phyloP scores from a whole-genome alignment of 805 yeast genomes.

The Saccharomyces paradoxus region DNA sequence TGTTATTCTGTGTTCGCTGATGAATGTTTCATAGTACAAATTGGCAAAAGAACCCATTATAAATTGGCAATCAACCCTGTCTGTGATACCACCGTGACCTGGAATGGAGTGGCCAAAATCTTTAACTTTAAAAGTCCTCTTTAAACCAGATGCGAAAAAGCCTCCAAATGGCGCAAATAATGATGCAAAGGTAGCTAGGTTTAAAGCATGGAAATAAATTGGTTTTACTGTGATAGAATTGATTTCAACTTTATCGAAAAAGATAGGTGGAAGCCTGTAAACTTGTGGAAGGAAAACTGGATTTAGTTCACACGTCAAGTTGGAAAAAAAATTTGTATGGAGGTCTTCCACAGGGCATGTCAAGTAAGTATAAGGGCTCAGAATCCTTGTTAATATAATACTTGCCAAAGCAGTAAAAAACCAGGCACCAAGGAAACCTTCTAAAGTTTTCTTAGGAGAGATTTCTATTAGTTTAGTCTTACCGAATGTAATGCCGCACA shows the following conservation, averaged over 20 bases:
- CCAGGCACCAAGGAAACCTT: constrained; percentile 98
- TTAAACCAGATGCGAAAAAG: constrained; percentile 94
- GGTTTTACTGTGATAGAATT: constrained; percentile 65
- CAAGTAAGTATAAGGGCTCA: constrained; percentile 62
- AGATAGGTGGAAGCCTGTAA: constrained; percentile 62
- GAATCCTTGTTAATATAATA: constrained; percentile 51
- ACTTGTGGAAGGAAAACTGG: constrained; percentile 82
- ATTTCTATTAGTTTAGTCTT: constrained; percentile 84
- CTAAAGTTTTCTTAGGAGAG: constrained; percentile 95
- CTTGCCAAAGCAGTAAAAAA: constrained; percentile 77
- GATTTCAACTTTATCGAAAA: constrained; percentile 42
- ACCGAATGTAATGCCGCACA: constrained; percentile 96
- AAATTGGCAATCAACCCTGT: constrained; percentile 95
- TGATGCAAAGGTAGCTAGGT: constrained; percentile 89
- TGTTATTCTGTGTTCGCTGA: constrained; percentile 62
- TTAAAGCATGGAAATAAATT: constrained; percentile 79
- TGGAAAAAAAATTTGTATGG: constrained; percentile 50
- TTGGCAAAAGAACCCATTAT: constrained; percentile 94
- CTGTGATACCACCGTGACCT: constrained; percentile 98
- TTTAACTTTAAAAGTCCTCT: constrained; percentile 91
- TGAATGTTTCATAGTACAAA: constrained; percentile 85
- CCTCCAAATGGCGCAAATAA: constrained; percentile 98
- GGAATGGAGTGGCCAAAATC: constrained; percentile 98
- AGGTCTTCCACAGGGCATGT: constrained; percentile 79
- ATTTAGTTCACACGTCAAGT: constrained; percentile 69